These are phyloP conservation scores for Linum tenue DNA, from an alignment of 345 rosid genomes.

Conservation along the genomic window DNA sequence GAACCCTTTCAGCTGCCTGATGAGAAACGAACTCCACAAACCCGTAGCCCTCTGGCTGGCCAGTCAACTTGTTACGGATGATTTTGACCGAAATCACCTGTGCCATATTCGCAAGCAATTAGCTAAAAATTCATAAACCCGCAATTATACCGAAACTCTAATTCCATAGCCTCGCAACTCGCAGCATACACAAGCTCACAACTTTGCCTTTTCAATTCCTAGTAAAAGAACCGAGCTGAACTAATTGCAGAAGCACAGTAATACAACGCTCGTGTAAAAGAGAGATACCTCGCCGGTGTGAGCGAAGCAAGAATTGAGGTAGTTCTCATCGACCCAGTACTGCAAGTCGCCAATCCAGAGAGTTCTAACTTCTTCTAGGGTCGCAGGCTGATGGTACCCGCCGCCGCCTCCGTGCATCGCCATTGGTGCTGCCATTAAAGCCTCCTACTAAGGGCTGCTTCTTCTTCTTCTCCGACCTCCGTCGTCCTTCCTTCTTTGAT, in stretches of 20 bases:
- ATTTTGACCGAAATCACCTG: constrained; percentile 87
- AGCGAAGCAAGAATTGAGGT: constrained; percentile 83
- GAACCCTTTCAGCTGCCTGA: constrained; percentile 75
- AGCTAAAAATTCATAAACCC: background rate
- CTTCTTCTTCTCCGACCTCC: too few species aligned
- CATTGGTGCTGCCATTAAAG: constrained; percentile 22
- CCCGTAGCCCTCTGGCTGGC: constrained; percentile 95
- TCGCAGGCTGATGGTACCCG: constrained; percentile 71
- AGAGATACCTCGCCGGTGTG: constrained; percentile 83
- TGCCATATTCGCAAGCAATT: background rate
- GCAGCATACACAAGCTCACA: background rate
- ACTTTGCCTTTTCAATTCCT: background rate
- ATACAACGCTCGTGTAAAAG: background rate
- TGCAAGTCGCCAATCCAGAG: constrained; percentile 98
- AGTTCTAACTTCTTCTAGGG: constrained; percentile 85
- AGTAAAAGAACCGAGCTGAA: background rate
- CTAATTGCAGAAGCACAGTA: background rate
- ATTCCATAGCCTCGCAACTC: background rate
- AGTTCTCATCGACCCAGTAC: constrained; percentile 84
- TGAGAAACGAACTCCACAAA: constrained; percentile 89
- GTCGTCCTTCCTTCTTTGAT: too few species aligned
- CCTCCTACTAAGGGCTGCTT: background rate
- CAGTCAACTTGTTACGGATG: constrained; percentile 87
- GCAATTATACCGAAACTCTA: background rate
- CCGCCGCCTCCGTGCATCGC: constrained; percentile 22